A percentile compares a stretch with the other conserved stretches of the same genome.
Evolutionary conservation across 345 rosid genomes (phyloP).

Genomic region (Eucalyptus erythrocorys): DNA sequence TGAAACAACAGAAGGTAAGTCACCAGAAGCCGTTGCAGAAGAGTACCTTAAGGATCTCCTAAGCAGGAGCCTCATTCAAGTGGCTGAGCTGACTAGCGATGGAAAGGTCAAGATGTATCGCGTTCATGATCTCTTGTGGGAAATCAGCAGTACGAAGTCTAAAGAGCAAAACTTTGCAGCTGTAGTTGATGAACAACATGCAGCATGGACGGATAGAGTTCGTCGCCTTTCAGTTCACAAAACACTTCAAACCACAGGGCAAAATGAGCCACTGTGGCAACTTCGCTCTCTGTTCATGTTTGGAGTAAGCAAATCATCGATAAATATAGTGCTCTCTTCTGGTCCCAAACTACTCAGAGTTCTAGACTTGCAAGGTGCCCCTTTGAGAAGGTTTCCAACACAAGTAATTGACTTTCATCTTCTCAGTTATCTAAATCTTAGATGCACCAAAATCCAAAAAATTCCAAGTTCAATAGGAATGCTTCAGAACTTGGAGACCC

Average conservation of each 20-base stretch:
- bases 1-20: neutral
- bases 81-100: neutral
- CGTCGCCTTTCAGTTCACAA: slow-evolving; percentile 9
- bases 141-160: neutral
- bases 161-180: neutral
- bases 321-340: neutral
- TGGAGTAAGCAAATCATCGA: neutral
- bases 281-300: slow-evolving; percentile 11
- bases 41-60: slow-evolving; percentile 3
- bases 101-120: slow-evolving; percentile 1
- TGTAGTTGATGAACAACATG: neutral
- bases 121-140: neutral
- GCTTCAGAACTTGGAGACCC: slow-evolving; percentile 16
- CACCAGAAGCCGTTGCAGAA: slow-evolving; percentile 4
- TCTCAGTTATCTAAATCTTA: slow-evolving; percentile 8
- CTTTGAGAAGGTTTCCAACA: slow-evolving; percentile 4
- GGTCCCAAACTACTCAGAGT: neutral
- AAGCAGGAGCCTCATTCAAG: slow-evolving; percentile 1
- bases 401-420: neutral
- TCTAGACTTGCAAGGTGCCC: slow-evolving; percentile 8
- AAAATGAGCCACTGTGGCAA: neutral
- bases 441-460: neutral
- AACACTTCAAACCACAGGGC: neutral
- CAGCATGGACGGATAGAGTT: neutral
- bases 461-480: slow-evolving; percentile 11